These are phyloP conservation scores for Byssochlamys sp. DNA, from an alignment of 2,329 filamentous ascomycete genomes.

Conservation along the genomic window DNA sequence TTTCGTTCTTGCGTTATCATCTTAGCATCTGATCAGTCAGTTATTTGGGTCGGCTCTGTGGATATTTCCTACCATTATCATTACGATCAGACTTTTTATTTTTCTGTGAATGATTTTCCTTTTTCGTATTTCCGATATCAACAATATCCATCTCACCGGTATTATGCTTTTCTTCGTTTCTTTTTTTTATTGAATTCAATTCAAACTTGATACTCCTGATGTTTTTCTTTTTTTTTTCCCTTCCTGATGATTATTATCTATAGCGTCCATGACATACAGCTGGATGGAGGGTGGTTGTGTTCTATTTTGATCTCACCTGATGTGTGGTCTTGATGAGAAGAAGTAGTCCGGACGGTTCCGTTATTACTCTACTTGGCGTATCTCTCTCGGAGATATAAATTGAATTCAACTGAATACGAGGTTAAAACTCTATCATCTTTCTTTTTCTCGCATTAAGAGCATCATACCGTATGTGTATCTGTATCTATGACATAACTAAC, in stretches of 20 bases:
- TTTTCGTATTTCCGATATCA: background rate
- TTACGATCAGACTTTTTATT: background rate
- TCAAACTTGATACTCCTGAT: background rate
- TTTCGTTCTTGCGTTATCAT: slow-evolving; percentile 2
- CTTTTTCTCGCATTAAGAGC: no score
- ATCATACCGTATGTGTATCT: no score
- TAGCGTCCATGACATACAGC: background rate
- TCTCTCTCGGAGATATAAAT: no score
- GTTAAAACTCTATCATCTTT: no score
- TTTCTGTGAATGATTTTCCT: background rate
- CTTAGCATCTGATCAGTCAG: background rate
- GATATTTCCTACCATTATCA: background rate
- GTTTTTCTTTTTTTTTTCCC: background rate
- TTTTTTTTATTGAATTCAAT: background rate
- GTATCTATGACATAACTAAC: no score
- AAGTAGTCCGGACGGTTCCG: no score
- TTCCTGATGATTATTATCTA: background rate
- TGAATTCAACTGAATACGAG: no score
- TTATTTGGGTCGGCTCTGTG: background rate
- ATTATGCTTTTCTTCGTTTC: background rate
- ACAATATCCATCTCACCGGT: background rate
- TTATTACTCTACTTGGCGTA: no score
- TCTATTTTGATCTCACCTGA: no score
- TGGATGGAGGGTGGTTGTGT: no score
- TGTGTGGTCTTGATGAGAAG: no score